Percentiles rank a stretch among this genome's conserved stretches.
These are phyloP conservation scores for Pseudognaphalium luteoalbum DNA, from an alignment of 129 eudicot species.

Conservation along the genomic window DNA sequence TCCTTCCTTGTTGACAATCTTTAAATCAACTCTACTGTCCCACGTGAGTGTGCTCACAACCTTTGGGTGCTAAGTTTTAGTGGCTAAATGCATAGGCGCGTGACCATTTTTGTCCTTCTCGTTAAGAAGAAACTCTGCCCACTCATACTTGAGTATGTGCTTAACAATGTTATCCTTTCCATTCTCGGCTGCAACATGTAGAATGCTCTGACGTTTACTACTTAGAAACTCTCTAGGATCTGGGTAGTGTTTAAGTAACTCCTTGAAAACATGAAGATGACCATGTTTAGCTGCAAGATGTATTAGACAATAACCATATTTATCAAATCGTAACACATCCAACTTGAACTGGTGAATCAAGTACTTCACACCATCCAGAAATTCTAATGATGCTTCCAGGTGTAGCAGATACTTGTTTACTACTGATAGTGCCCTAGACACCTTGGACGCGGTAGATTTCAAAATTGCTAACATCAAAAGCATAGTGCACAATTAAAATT, in stretches of 20 bases:
- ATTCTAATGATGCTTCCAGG: constrained; percentile 26
- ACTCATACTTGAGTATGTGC: constrained; percentile 32
- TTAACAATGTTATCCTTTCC: constrained; percentile 30
- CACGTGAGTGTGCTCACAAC: too few species aligned
- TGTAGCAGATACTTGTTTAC: constrained; percentile 14
- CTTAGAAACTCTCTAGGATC: constrained; percentile 39
- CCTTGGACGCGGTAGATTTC: not conserved
- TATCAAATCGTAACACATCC: constrained; percentile 10
- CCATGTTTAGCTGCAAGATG: constrained; percentile 24
- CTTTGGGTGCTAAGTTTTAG: not conserved
- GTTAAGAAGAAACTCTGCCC: constrained; percentile 39
- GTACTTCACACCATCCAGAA: constrained; percentile 16
- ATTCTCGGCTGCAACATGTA: constrained; percentile 51
- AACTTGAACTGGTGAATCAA: not conserved
- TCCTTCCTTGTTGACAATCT: constrained; percentile 29
- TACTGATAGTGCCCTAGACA: not conserved
- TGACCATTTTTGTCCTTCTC: constrained; percentile 46
- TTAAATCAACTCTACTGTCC: too few species aligned
- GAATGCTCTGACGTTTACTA: constrained; percentile 36
- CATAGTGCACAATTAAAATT: not conserved
- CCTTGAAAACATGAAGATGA: constrained; percentile 19
- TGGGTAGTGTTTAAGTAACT: constrained; percentile 32
- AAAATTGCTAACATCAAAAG: constrained; percentile 4
- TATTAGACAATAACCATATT: constrained; percentile 12
- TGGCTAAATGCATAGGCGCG: constrained; percentile 58